Conservation (phyloP, 129 eudicot species). For the Escallonia rubra region DNA sequence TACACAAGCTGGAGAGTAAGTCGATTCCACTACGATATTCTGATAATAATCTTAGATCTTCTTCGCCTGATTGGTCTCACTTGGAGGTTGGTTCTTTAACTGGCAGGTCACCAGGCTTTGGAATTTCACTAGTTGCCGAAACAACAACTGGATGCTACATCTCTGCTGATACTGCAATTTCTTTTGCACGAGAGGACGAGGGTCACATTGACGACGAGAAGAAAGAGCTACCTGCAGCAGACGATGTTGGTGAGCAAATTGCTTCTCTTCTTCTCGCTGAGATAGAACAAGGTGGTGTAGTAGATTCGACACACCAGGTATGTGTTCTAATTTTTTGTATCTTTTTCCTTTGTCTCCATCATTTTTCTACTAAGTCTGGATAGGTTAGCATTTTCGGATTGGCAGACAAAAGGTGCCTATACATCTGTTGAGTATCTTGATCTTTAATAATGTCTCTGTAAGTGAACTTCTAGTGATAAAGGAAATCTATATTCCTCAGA, state of each 20-base stretch:
- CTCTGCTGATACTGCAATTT: constrained; percentile 77
- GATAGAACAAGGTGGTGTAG: constrained; percentile 92
- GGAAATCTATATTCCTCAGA: too few species aligned
- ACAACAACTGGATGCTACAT: constrained; percentile 84
- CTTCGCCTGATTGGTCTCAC: background rate
- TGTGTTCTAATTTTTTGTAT: constrained; percentile 1
- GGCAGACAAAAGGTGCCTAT: too few species aligned
- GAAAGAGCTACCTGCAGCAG: constrained; percentile 70
- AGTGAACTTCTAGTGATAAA: too few species aligned
- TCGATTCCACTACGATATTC: background rate
- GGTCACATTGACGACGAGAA: constrained; percentile 55
- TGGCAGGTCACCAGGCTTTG: constrained; percentile 94
- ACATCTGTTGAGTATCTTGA: too few species aligned
- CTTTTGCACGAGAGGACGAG: constrained; percentile 53
- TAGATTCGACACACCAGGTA: constrained; percentile 98
- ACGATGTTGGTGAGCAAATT: constrained; percentile 77
- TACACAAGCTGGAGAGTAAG: constrained; percentile 84
- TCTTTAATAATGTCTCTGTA: too few species aligned
- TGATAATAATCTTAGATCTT: too few species aligned
- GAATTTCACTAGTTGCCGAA: constrained; percentile 85
- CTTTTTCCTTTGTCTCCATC: background rate
- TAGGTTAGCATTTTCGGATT: too few species aligned
- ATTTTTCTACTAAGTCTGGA: too few species aligned
- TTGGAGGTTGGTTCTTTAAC: background rate
- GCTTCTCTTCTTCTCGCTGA: constrained; percentile 70